These are phyloP conservation scores for Linaria vulgaris DNA, from an alignment of 257 asterid genomes.

Conservation along the genomic window DNA sequence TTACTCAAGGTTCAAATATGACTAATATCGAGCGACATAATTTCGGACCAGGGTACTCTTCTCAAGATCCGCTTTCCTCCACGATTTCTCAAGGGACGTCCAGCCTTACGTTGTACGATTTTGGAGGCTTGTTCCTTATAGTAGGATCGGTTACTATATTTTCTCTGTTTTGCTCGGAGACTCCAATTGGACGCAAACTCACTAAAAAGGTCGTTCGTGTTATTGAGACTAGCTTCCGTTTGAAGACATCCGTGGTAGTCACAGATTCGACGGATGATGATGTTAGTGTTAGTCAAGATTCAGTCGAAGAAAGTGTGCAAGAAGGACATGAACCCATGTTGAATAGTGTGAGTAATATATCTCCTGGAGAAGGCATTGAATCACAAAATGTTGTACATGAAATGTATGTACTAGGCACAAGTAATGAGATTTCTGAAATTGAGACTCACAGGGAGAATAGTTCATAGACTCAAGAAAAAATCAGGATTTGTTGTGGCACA, in stretches of 20 bases:
- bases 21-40: slow-evolving; percentile 28
- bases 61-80: slow-evolving; percentile 31
- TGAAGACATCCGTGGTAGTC: not conserved
- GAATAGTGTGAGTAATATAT: not conserved
- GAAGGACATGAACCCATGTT: slow-evolving; percentile 7
- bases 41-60: slow-evolving; percentile 44
- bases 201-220: not conserved
- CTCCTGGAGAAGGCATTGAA: not conserved
- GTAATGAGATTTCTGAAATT: not conserved
- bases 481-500: not conserved
- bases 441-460: not conserved
- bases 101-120: slow-evolving; percentile 34
- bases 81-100: slow-evolving; percentile 31
- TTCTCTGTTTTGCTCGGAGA: slow-evolving; percentile 40
- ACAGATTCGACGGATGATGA: slow-evolving; percentile 6
- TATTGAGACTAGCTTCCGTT: not conserved
- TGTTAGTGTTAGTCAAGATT: not conserved
- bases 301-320: not conserved
- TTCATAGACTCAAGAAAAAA: not conserved
- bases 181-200: slow-evolving; percentile 31
- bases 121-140: slow-evolving; percentile 53
- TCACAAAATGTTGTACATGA: slow-evolving; percentile 17
- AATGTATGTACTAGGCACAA: slow-evolving; percentile 8
- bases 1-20: slow-evolving; percentile 42
- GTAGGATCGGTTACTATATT: slow-evolving; percentile 28